phyloP scores from a whole-genome alignment of 2,329 filamentous ascomycete species.

The Ascocoryne sarcoides region DNA sequence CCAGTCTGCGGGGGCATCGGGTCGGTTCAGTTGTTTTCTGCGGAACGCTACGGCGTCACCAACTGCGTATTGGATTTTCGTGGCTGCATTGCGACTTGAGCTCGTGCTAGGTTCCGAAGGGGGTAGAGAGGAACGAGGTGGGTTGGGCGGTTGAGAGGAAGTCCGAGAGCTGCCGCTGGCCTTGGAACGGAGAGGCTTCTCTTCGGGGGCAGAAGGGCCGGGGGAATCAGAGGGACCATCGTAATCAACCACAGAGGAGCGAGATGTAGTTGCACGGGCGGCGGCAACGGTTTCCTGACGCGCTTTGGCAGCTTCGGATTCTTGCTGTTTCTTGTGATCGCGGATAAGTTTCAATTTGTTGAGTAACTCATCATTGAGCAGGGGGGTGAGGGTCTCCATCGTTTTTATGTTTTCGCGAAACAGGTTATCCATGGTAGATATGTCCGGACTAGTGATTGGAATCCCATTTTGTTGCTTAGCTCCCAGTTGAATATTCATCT shows the following conservation, averaged over 20 bases:
- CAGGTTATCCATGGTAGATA: neutral
- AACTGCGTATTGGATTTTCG: slow-evolving; percentile 49
- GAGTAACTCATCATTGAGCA: slow-evolving; percentile 1
- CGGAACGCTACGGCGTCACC: slow-evolving; percentile 61
- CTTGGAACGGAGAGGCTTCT: slow-evolving; percentile 21
- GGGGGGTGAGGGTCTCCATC: slow-evolving; percentile 1
- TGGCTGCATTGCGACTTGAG: slow-evolving; percentile 17
- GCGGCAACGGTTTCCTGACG: neutral
- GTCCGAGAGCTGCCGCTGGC: slow-evolving; percentile 21
- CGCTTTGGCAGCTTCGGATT: neutral
- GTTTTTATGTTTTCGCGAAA: neutral
- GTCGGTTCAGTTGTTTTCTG: slow-evolving; percentile 40
- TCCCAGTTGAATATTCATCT: neutral
- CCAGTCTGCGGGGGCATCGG: slow-evolving; percentile 42
- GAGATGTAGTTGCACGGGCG: slow-evolving; percentile 19
- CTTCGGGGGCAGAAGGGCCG: slow-evolving; percentile 24
- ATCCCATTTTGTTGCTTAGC: slow-evolving; percentile 2
- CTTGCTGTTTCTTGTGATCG: slow-evolving; percentile 3
- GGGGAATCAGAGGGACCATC: slow-evolving; percentile 27
- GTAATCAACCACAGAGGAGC: slow-evolving; percentile 21
- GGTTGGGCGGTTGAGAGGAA: slow-evolving; percentile 25
- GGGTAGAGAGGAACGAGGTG: slow-evolving; percentile 12
- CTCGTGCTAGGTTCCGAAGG: slow-evolving; percentile 17
- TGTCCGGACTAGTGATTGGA: neutral
- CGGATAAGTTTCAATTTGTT: slow-evolving; percentile 3